phyloP scores from a whole-genome alignment of 371 early-diverging fungal genomes.

The Cokeromyces recurvatus region DNA sequence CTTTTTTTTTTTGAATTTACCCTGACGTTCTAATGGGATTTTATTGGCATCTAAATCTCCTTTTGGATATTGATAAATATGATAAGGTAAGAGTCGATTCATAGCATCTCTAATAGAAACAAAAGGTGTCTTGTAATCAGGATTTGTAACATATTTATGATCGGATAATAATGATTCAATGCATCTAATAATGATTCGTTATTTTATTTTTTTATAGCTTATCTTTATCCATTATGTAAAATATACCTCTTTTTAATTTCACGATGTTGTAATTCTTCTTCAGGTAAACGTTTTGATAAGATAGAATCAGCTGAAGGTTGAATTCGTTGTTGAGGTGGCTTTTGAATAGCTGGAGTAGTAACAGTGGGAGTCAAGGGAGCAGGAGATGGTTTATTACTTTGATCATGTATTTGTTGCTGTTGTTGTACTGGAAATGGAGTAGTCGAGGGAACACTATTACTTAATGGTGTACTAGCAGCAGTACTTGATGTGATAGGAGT shows the following conservation, averaged over 20 bases:
- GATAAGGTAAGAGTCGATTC: slow-evolving; percentile 65
- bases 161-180: slow-evolving; percentile 42
- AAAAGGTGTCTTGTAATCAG: slow-evolving; percentile 60
- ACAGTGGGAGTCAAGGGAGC: not conserved
- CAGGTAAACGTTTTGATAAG: slow-evolving; percentile 39
- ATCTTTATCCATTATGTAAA: too few relatives aligned
- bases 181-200: too few relatives aligned
- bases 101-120: slow-evolving; percentile 56
- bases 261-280: slow-evolving; percentile 43
- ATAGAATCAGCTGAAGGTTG: slow-evolving; percentile 24
- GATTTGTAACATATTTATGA: slow-evolving; percentile 41
- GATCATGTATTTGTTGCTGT: slow-evolving; percentile 4
- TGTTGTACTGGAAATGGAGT: slow-evolving; percentile 1
- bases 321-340: not conserved
- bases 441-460: not conserved
- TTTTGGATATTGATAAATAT: slow-evolving; percentile 67
- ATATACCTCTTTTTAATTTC: slow-evolving; percentile 40
- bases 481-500: not conserved
- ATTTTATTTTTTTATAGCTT: too few relatives aligned
- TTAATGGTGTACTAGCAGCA: slow-evolving; percentile 1
- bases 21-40: slow-evolving; percentile 41
- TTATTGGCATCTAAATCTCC: slow-evolving; percentile 55
- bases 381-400: too few relatives aligned
- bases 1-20: slow-evolving; percentile 2
- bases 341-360: not conserved